Base-by-base conservation (phyloP, 768 basidiomycete species). In the Nidularia sp. region DNA sequence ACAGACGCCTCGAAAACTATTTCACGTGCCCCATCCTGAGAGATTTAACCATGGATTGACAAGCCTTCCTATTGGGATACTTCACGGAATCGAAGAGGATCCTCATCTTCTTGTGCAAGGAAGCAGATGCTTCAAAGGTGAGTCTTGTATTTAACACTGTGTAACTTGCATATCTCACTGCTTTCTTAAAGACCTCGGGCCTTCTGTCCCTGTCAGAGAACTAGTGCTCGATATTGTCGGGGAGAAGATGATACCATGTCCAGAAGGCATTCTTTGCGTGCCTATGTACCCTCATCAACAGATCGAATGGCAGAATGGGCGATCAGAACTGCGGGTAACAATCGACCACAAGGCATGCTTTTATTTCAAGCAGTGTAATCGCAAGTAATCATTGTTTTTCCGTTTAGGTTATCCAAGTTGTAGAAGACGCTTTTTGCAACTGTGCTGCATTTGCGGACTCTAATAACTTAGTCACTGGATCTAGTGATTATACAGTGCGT, bases 1-100 rank as follows among this genome's bases (percentile, higher is more conserved):
- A 10, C 93, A 96, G 70, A 96, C 94, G 0, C 94, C 94, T 7
- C 78, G 85, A 29, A 93, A 92, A 62, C 77, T 97, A 6, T 98
- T 97, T 67, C 76, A 68, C 6, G 60, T 70, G 0, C 79, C 90
- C 2, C 95, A 97, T 74, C 92, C 93, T 0, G 70, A 75, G 29
- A 79, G 93, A 32, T 82, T 84, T 55, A 76, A 85, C 62, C 79
- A 88, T 47, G 91, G 92, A 0, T 66, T 81, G n/a, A 74, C 79
- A 2, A 85, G 81, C 22, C 75, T 97, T 12, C 90, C 94, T 0
- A 66, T 86, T 3, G 86, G 86, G 2, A 74, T 74, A 1, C 67
- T 84, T 6, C 84, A 88, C 56, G 94, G 94, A 2, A 75, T 96
- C 32, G 88, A 88, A 51, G 94, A 97, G 65, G 90, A 96, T 62